These are phyloP conservation scores for Xylaria sp. DNA, from an alignment of 2,329 filamentous ascomycete species.

Conservation along the genomic window DNA sequence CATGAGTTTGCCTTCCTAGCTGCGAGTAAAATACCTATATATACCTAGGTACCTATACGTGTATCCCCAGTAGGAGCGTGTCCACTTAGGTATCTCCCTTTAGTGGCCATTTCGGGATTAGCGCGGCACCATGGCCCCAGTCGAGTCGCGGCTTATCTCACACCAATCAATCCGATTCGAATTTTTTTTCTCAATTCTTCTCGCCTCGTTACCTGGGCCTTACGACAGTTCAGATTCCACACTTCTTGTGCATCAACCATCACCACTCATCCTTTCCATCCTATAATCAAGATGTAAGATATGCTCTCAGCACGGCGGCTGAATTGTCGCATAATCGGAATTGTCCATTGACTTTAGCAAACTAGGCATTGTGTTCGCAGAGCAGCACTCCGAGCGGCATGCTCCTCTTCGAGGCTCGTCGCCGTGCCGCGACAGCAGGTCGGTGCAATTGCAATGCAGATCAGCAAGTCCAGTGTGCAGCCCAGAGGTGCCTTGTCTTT, in stretches of 20 bases:
- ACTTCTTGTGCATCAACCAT: constrained; percentile 1
- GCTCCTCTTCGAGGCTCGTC: constrained; percentile 44
- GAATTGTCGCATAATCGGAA: not conserved
- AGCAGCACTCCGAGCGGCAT: constrained; percentile 49
- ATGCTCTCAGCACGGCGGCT: no score
- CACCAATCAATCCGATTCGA: not conserved
- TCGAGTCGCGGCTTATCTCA: not conserved
- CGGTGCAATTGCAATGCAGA: constrained; percentile 45
- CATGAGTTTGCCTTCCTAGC: no score
- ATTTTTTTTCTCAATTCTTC: constrained; percentile 22
- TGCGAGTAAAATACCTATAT: no score
- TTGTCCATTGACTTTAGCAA: constrained; percentile 32
- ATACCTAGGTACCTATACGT: no score
- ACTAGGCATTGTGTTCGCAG: constrained; percentile 50
- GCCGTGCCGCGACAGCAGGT: constrained; percentile 48
- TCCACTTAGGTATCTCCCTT: not conserved
- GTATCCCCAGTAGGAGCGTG: no score
- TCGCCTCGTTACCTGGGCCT: not conserved
- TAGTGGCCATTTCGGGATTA: not conserved
- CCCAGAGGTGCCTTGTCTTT: constrained; percentile 41
- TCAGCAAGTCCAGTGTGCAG: constrained; percentile 44
- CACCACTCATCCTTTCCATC: not conserved
- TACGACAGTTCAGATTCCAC: not conserved
- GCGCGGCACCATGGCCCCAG: not conserved
- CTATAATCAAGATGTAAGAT: constrained; percentile 41